phyloP scores from a whole-genome alignment of 164 flowering plant species.

The Sedum album region DNA sequence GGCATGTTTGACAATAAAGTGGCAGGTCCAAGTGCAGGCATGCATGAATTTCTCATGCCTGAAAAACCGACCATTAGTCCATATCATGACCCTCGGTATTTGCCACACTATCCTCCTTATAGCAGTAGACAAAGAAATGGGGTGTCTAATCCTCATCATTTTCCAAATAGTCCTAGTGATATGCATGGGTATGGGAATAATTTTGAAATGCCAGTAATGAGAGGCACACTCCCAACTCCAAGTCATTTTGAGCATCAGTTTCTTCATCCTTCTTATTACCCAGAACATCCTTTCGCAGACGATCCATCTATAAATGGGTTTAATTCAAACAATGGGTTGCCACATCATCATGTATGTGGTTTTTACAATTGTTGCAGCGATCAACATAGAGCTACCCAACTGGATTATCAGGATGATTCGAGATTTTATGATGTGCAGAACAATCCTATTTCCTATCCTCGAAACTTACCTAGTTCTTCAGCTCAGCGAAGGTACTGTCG shows the following conservation, averaged over 20 bases:
- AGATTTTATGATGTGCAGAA: slow-evolving; percentile 23
- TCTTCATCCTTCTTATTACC: slow-evolving; percentile 22
- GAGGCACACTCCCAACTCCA: slow-evolving; percentile 23
- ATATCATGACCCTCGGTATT: slow-evolving; percentile 20
- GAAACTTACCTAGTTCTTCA: slow-evolving; percentile 21
- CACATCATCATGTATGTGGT: slow-evolving; percentile 53
- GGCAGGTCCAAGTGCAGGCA: slow-evolving; percentile 23
- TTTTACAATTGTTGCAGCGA: slow-evolving; percentile 48
- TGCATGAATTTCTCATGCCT: slow-evolving; percentile 22
- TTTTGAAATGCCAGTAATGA: slow-evolving; percentile 26
- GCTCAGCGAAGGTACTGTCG: slow-evolving; percentile 24
- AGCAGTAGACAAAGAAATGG: slow-evolving; percentile 25
- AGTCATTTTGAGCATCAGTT: slow-evolving; percentile 21
- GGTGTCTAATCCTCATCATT: slow-evolving; percentile 32
- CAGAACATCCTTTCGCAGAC: slow-evolving; percentile 28
- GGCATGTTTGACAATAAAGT: slow-evolving; percentile 15
- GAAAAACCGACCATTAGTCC: slow-evolving; percentile 8
- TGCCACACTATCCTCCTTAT: slow-evolving; percentile 16
- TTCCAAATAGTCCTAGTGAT: slow-evolving; percentile 27
- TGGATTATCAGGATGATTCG: slow-evolving; percentile 25
- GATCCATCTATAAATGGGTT: slow-evolving; percentile 25
- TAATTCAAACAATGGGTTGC: slow-evolving; percentile 25
- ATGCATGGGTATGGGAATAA: slow-evolving; percentile 36
- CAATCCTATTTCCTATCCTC: slow-evolving; percentile 26
- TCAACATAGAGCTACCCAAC: slow-evolving; percentile 29